Evolutionary conservation across 257 asterid genomes (phyloP).

Genomic region (Rehmannia glutinosa): DNA sequence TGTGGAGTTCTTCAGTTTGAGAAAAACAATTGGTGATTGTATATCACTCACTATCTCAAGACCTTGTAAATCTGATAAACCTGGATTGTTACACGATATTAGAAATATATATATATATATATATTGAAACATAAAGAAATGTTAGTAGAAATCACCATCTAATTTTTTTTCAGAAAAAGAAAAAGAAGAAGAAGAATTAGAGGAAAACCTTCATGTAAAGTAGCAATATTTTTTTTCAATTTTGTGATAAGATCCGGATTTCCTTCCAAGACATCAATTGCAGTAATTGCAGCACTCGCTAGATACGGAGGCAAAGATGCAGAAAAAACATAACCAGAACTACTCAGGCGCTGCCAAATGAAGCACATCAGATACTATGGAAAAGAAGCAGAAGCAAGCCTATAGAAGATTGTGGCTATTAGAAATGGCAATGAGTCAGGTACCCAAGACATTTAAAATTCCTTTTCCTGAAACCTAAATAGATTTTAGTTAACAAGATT

Average conservation of each 20-base stretch:
- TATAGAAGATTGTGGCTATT: not conserved
- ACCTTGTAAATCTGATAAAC: conserved; percentile 42
- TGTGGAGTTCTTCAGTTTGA: conserved; percentile 42
- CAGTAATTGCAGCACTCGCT: conserved; percentile 78
- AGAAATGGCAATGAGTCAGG: not conserved
- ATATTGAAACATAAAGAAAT: not conserved
- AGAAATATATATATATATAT: not conserved
- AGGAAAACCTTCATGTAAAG: conserved; percentile 41
- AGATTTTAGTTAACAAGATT: not conserved
- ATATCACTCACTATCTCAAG: conserved; percentile 51
- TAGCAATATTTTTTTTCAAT: conserved; percentile 41
- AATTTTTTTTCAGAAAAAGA: too few species aligned
- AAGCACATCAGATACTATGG: not conserved
- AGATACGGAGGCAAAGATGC: conserved; percentile 89
- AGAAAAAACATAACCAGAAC: too few species aligned
- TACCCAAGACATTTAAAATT: not conserved
- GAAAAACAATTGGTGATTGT: conserved; percentile 58
- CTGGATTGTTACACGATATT: conserved; percentile 28
- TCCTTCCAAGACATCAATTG: conserved; percentile 60
- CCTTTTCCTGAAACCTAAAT: not conserved
- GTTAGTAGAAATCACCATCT: not conserved
- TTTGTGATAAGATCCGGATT: conserved; percentile 54
- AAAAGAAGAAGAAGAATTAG: not conserved
- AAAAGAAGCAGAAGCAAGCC: conserved; percentile 2
- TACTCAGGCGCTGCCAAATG: conserved; percentile 65